These are phyloP conservation scores for Tolypocladium cylindrosporum DNA, from an alignment of 2,329 filamentous ascomycete species.

Conservation along the genomic window DNA sequence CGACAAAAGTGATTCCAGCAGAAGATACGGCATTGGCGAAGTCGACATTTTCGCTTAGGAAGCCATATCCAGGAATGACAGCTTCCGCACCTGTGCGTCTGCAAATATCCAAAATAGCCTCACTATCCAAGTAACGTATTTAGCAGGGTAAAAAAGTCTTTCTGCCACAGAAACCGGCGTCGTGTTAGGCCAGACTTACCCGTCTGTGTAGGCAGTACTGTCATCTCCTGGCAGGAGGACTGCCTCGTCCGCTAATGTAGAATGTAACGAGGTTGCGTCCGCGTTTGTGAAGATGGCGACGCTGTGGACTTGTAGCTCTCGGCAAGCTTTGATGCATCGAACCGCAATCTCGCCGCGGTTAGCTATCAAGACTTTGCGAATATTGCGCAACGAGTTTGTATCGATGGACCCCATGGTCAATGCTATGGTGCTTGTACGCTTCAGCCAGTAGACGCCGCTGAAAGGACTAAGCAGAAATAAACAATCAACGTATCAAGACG, in stretches of 20 bases:
- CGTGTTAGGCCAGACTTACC: too few relatives aligned
- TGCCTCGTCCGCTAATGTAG: background rate
- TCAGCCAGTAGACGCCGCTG: too few relatives aligned
- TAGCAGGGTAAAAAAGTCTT: too few relatives aligned
- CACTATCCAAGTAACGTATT: too few relatives aligned
- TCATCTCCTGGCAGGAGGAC: background rate
- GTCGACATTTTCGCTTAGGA: constrained; percentile 21
- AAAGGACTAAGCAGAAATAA: too few relatives aligned
- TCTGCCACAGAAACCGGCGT: too few relatives aligned
- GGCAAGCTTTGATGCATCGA: too few relatives aligned
- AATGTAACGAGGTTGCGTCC: constrained; percentile 37
- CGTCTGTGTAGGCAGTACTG: background rate
- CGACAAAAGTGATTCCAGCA: constrained; percentile 45
- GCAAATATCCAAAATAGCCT: constrained; percentile 19
- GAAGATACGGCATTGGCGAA: constrained; percentile 42
- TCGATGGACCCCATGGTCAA: too few relatives aligned
- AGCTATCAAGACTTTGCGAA: too few relatives aligned
- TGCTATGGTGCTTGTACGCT: too few relatives aligned
- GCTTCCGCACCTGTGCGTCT: constrained; percentile 37
- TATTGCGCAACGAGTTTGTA: too few relatives aligned
- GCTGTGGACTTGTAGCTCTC: background rate
- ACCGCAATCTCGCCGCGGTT: constrained; percentile 22
- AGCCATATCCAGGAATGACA: constrained; percentile 29
- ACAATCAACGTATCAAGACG: too few relatives aligned
- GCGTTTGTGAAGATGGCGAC: constrained; percentile 13